phyloP scores from a whole-genome alignment of 352 stramenopile species.

The Phytophthora sp. region DNA sequence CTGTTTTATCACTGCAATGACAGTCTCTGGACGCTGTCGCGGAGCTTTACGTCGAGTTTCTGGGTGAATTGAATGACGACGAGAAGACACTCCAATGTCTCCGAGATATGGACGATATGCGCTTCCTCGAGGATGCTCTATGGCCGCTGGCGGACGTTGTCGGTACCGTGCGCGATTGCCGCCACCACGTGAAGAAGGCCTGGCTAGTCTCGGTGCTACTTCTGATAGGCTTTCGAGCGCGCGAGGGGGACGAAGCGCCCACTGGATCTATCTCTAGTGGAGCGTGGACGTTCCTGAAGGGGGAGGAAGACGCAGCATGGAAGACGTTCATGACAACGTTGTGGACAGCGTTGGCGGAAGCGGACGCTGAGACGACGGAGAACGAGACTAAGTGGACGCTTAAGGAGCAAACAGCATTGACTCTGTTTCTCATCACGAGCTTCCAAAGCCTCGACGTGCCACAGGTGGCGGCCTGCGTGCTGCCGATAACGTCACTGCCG shows the following conservation, averaged over 20 bases:
- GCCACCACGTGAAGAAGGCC: constrained; percentile 47
- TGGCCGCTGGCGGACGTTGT: constrained; percentile 45
- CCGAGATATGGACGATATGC: constrained; percentile 33
- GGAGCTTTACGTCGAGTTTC: constrained; percentile 44
- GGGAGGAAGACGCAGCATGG: constrained; percentile 39
- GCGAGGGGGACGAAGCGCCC: constrained; percentile 3
- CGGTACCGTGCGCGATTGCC: constrained; percentile 24
- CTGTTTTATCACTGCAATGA: neutral
- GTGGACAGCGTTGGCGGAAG: constrained; percentile 33
- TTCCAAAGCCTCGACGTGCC: constrained; percentile 67
- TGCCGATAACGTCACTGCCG: constrained; percentile 70
- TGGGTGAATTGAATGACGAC: constrained; percentile 32
- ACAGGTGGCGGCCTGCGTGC: constrained; percentile 52
- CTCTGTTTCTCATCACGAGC: constrained; percentile 68
- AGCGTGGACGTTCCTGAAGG: constrained; percentile 34
- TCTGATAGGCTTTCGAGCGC: constrained; percentile 40
- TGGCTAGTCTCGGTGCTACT: constrained; percentile 57
- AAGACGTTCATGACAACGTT: constrained; percentile 48
- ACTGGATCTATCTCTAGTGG: neutral
- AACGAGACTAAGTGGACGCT: constrained; percentile 49
- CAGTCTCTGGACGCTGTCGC: constrained; percentile 42
- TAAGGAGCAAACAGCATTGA: constrained; percentile 56
- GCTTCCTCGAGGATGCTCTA: constrained; percentile 63
- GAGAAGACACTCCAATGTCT: constrained; percentile 30
- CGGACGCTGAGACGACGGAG: constrained; percentile 18